These are phyloP conservation scores for Aristolochia fimbriata DNA, from an alignment of 164 flowering plant genomes.

Conservation along the genomic window DNA sequence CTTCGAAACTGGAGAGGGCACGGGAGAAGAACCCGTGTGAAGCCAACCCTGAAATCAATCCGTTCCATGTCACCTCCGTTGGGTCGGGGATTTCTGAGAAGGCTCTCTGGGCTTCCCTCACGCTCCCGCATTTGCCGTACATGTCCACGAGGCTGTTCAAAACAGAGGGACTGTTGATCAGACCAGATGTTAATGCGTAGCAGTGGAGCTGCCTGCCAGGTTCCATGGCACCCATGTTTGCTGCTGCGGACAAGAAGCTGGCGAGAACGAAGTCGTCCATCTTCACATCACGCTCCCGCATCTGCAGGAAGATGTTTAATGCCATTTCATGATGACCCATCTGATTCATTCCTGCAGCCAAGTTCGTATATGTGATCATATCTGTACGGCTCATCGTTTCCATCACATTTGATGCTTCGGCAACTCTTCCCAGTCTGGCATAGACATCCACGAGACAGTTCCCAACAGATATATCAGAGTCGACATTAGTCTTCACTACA, in stretches of 20 bases:
- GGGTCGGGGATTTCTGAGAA: conserved; percentile 34
- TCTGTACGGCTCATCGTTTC: conserved; percentile 32
- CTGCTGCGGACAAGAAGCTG: conserved; percentile 45
- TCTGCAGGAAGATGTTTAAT: conserved; percentile 21
- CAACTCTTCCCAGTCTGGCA: conserved; percentile 29
- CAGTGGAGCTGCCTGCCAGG: conserved; percentile 51
- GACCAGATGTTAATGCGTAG: conserved; percentile 36
- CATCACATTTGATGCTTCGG: conserved; percentile 30
- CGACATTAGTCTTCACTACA: conserved; percentile 23
- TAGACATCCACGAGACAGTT: conserved; percentile 48
- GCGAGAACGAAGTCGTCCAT: conserved; percentile 42
- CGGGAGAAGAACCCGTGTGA: conserved; percentile 29
- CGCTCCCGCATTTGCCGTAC: conserved; percentile 48
- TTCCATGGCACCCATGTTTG: conserved; percentile 29
- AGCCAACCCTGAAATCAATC: conserved; percentile 45
- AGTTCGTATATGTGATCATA: conserved; percentile 43
- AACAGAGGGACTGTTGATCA: conserved; percentile 26
- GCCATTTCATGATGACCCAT: conserved; percentile 36
- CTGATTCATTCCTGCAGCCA: conserved; percentile 40
- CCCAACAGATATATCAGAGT: conserved; percentile 21
- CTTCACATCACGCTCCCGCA: conserved; percentile 26
- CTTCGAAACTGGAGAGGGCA: conserved; percentile 47
- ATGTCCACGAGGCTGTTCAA: conserved; percentile 39
- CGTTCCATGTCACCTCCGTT: conserved; percentile 53
- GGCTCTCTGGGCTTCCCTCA: conserved; percentile 26